These are phyloP conservation scores for Naganishia liquefaciens DNA, from an alignment of 1,284 basidiomycete genomes.

Conservation along the genomic window DNA sequence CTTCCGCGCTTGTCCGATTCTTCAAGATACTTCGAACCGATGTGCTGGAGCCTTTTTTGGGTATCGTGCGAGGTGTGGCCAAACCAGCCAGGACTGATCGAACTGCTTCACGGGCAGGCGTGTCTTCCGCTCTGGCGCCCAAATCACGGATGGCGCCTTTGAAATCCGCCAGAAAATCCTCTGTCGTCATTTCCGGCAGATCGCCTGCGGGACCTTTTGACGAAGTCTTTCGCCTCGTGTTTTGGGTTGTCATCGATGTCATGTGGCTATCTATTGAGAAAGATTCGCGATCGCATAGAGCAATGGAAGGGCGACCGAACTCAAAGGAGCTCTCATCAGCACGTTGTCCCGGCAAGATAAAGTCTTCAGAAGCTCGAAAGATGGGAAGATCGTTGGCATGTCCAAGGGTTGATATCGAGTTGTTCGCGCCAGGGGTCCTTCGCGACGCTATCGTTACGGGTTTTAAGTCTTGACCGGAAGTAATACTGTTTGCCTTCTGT, in stretches of 20 bases:
- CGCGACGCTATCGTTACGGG: not conserved
- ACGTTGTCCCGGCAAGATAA: constrained; percentile 27
- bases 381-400: constrained; percentile 32
- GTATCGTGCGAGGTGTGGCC: constrained; percentile 7
- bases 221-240: not conserved
- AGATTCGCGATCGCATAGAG: constrained; percentile 7
- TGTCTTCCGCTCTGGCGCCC: constrained; percentile 18
- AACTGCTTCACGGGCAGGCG: constrained; percentile 14
- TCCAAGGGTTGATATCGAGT: constrained; percentile 27
- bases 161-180: constrained; percentile 19
- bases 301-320: constrained; percentile 16
- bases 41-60: constrained; percentile 19
- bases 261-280: constrained; percentile 20
- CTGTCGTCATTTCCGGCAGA: constrained; percentile 12
- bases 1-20: constrained; percentile 22
- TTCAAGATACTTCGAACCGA: constrained; percentile 30
- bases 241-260: not conserved
- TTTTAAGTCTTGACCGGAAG: not conserved
- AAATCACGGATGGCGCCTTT: constrained; percentile 23
- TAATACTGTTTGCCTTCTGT: not conserved
- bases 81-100: constrained; percentile 5
- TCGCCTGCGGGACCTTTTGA: constrained; percentile 10
- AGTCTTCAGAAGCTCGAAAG: constrained; percentile 33
- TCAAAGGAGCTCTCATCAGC: constrained; percentile 21
- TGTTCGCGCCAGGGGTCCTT: constrained; percentile 3